These are phyloP conservation scores for Pythium phragmiticola DNA, from an alignment of 352 stramenopile genomes.

Conservation along the genomic window DNA sequence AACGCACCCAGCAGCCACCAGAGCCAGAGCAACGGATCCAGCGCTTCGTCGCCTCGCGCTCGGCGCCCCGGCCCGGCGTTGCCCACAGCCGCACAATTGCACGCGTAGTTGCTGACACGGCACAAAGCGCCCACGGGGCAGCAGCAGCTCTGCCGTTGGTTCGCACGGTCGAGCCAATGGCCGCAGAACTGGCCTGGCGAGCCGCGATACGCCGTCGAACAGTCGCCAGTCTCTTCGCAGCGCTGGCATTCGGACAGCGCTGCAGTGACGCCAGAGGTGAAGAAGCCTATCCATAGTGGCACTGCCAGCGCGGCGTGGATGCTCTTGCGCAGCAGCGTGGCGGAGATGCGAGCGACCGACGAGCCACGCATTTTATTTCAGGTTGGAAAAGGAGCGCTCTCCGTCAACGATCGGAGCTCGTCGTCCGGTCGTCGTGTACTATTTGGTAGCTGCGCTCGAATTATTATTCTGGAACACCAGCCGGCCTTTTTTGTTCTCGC, in stretches of 20 bases:
- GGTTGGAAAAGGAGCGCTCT: no score
- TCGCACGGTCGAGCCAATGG: slow-evolving; percentile 51
- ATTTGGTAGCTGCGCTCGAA: no score
- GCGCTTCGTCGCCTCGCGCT: not conserved
- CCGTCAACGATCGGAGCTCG: no score
- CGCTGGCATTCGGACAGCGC: slow-evolving; percentile 46
- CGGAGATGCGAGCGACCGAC: no score
- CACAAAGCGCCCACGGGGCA: slow-evolving; percentile 42
- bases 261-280: slow-evolving; percentile 1
- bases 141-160: slow-evolving; percentile 43
- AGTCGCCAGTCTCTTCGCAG: slow-evolving; percentile 45
- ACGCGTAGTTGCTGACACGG: slow-evolving; percentile 50
- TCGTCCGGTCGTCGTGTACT: no score
- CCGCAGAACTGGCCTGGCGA: slow-evolving; percentile 46
- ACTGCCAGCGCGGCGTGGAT: not conserved
- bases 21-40: slow-evolving; percentile 35
- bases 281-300: slow-evolving; percentile 7
- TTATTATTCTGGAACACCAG: no score
- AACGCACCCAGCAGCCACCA: slow-evolving; percentile 41
- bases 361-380: no score
- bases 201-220: slow-evolving; percentile 35
- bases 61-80: not conserved
- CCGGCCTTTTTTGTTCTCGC: no score
- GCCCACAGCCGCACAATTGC: slow-evolving; percentile 30
- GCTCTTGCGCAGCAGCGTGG: not conserved